phyloP scores from a whole-genome alignment of 2,329 filamentous ascomycete genomes.

The Fusarium sp. region DNA sequence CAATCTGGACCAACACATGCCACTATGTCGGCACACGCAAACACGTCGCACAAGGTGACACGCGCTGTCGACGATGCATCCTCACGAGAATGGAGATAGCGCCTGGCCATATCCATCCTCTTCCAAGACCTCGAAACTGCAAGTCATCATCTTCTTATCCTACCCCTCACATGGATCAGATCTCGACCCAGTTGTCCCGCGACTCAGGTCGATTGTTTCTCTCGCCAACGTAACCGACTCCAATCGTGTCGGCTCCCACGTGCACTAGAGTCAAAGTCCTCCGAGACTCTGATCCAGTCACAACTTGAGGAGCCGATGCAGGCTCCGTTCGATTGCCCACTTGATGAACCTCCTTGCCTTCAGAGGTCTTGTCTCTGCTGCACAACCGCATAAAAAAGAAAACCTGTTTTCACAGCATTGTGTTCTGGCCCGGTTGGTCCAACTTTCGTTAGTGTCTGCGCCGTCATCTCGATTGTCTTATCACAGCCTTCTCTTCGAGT shows the following conservation, averaged over 20 bases:
- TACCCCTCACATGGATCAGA: constrained; percentile 30
- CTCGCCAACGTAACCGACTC: constrained; percentile 5
- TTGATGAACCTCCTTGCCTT: constrained; percentile 25
- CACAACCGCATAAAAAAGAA: constrained; percentile 18
- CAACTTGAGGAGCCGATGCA: constrained; percentile 7
- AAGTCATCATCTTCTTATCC: constrained; percentile 19
- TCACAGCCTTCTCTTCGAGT: neutral
- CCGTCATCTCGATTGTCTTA: constrained; percentile 18
- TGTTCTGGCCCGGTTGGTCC: neutral
- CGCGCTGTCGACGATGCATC: neutral
- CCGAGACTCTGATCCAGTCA: constrained; percentile 34
- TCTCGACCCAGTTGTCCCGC: constrained; percentile 18
- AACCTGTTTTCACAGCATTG: constrained; percentile 11
- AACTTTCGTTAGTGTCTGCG: constrained; percentile 6
- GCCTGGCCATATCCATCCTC: neutral
- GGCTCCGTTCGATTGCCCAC: constrained; percentile 1
- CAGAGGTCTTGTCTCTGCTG: constrained; percentile 6
- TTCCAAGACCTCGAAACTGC: constrained; percentile 2
- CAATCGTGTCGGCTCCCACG: constrained; percentile 34
- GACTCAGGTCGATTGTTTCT: constrained; percentile 24
- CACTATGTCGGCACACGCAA: neutral
- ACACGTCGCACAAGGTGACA: neutral
- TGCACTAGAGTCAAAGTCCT: constrained; percentile 34
- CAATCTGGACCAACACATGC: neutral
- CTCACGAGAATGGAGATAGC: neutral